phyloP scores from a whole-genome alignment of 352 stramenopile species.

The Globisporangium cystogenes region DNA sequence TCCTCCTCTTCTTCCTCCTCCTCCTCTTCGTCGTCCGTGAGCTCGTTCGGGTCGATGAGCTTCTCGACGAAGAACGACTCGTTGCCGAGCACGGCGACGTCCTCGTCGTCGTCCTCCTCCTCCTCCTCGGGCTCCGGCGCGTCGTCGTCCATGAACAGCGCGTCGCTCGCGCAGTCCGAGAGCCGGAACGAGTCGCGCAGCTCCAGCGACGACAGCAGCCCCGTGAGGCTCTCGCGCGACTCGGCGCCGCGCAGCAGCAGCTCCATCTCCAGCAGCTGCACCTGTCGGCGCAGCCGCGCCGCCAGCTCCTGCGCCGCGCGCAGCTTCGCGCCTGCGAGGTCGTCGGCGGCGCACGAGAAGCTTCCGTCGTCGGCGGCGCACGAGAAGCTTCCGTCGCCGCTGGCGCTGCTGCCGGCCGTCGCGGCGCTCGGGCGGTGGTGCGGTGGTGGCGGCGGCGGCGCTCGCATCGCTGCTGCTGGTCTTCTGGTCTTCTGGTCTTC shows the following conservation, averaged over 20 bases:
- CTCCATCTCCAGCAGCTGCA: constrained; percentile 25
- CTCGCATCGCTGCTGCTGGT: neutral
- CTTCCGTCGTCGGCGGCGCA: no score
- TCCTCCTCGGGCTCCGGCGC: constrained; percentile 22
- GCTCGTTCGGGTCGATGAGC: constrained; percentile 9
- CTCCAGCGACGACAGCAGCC: constrained; percentile 17
- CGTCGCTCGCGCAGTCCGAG: constrained; percentile 6
- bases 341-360: neutral
- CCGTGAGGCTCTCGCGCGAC: constrained; percentile 10
- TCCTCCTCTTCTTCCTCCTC: neutral
- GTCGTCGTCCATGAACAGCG: constrained; percentile 1
- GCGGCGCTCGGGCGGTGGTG: neutral
- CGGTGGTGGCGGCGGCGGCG: no score
- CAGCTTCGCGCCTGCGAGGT: constrained; percentile 5
- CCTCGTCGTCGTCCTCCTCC: constrained; percentile 17
- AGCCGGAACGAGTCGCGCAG: constrained; percentile 7
- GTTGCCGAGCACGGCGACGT: neutral
- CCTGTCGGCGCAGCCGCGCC: constrained; percentile 22
- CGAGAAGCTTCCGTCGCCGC: neutral
- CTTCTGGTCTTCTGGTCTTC: neutral
- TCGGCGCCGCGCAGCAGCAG: constrained; percentile 11
- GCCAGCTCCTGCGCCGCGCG: constrained; percentile 25
- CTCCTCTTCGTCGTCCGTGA: constrained; percentile 23
- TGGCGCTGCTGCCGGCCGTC: neutral
- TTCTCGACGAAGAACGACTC: constrained; percentile 16